Evolutionary conservation across 768 basidiomycete genomes (phyloP), one percentile per base, ranked within the genome.

Genomic region (Artomyces pyxidatus): DNA sequence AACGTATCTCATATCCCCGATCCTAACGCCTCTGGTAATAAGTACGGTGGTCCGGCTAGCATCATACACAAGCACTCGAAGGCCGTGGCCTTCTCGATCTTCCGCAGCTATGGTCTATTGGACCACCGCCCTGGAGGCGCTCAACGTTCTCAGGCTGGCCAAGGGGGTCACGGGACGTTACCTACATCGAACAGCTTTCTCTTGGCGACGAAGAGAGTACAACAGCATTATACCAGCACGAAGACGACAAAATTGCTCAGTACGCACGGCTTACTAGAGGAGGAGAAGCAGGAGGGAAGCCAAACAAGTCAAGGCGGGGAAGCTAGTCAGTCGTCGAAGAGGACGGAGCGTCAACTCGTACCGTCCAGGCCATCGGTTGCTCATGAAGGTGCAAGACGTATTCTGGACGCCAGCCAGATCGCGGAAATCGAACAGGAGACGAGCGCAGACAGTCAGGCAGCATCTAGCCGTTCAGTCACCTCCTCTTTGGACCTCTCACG

Each of bases 41-140:
- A 63, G 6, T 66, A 64, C 27, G 73, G 72, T 28, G 83, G 85
- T 1, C 85, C 87, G 0, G 68, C 71, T 21, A 73, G 78, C 28
- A 80, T 84, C 47, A 78, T 91, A 27, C 89, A 91, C 65, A 87
- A 86, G 56, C 88, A 91, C 60, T 87, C 88, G 1, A 80, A 84
- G 47, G 83, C 84, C 3, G 67, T 77, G 26, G 88, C 85, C 1
- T 89, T 88, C 64, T 88, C 88, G 0, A 77, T 91, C 42, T 82
- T 83, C 63, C 78, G 88, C 40, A 76, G 78, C 48, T 79, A 83
- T 47, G 63, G 61, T 27, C 60, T 67, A 40, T 61, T 61, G 50
- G 53, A 51, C 51, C 55, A 54, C 35, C 51, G 41, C 11, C 40
- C 54, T 9, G 11, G 19, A 4, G 29, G 58, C 54, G 14, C 59